Evolutionary conservation across 495 filamentous ascomycete genomes (phyloP), one percentile per base, ranked within the genome.

Genomic region (Filosporella fistucella): DNA sequence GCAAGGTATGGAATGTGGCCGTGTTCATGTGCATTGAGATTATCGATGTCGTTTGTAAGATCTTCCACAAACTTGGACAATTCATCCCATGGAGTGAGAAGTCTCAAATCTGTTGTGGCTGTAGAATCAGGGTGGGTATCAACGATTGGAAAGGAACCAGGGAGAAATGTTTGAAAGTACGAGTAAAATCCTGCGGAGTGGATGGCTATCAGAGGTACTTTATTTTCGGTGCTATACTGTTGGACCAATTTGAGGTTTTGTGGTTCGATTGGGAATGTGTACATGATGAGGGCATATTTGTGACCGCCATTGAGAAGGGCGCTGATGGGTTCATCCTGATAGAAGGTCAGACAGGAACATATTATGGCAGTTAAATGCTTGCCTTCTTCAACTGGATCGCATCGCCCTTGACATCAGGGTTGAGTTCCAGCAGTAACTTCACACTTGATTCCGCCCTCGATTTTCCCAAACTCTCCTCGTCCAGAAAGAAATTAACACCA

Each of bases 401-500:
- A 46, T 75, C 62, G 17, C 90, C 91, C 37, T 88, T 67, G 13
- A 95, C 91, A 58, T 97, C 94, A n/a, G 93, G 93, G 62, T 99
- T 99, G 38, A 99, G 68, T 69, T 99, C 93, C 56, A 77, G 74
- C 44, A 99, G 67, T 37, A 90, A 70, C 47, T 78, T 81, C 43
- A 85, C 85, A 26, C 82, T 81, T 54, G 85, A 78, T 59, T 88
- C 81, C 9, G 93, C 86, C 52, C 94, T 80, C n/a, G 82, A 79
- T 57, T 80, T 82, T 14, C 91, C 91, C 36, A 96, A 58, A 45
- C 81, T 84, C 18, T 75, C 68, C 54, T 87, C 80, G 51, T 95
- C 88, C 9, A 97, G 70, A 53, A 99, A 97, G 76, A 99, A 99
- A 66, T 97, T 97, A 47, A 95, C 85, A 3, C 93, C 93, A 33